Percentiles rank a stretch among this genome's conserved stretches.
phyloP scores from a whole-genome alignment of 2,329 filamentous ascomycete genomes.

The Beauveria rudraprayagi region DNA sequence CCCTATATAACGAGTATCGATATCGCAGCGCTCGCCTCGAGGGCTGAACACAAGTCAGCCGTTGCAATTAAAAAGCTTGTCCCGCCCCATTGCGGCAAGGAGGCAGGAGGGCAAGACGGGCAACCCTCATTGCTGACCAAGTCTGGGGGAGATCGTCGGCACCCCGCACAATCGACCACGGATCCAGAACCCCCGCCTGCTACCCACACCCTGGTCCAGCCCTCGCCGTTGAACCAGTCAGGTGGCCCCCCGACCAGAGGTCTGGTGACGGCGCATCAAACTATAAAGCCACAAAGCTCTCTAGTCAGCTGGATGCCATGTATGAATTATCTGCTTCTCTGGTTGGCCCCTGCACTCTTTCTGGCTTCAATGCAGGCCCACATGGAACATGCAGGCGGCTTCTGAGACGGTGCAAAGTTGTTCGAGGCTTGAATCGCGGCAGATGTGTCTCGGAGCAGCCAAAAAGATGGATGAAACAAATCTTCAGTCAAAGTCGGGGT shows the following conservation, averaged over 20 bases:
- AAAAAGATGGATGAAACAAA: background rate
- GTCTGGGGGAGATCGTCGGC: conserved; percentile 6
- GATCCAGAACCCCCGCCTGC: conserved; percentile 3
- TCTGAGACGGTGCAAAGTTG: background rate
- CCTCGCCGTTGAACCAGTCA: conserved; percentile 7
- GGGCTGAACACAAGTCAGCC: background rate
- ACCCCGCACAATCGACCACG: conserved; percentile 6
- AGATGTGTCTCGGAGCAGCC: background rate
- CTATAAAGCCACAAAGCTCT: conserved; percentile 8
- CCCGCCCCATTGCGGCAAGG: background rate
- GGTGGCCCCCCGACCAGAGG: conserved; percentile 5
- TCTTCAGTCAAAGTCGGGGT: too few species aligned
- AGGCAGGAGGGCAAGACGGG: background rate
- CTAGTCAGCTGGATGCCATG: background rate
- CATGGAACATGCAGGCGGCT: background rate
- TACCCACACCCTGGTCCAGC: background rate
- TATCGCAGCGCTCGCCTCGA: background rate
- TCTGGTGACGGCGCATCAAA: conserved; percentile 10
- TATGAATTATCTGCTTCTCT: background rate
- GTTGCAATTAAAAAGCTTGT: background rate
- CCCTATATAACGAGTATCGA: background rate
- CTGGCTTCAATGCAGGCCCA: background rate
- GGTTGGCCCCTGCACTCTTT: background rate
- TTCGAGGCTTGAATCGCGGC: background rate
- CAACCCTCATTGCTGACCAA: background rate